phyloP scores from a whole-genome alignment of 441 rosid genomes.

The Aleurites moluccanus region DNA sequence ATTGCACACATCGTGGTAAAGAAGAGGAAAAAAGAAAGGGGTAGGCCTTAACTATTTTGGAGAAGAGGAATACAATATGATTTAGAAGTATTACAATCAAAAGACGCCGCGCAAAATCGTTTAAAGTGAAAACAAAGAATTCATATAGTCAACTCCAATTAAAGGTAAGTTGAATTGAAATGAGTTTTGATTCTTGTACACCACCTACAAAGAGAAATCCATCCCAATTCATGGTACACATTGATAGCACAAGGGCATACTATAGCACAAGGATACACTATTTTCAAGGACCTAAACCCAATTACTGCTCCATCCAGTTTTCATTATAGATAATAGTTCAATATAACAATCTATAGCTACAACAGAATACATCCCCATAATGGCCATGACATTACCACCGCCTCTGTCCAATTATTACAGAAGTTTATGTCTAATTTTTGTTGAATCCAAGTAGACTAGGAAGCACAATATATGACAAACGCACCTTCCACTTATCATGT shows the following conservation, averaged over 20 bases:
- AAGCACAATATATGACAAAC: background rate
- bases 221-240: background rate
- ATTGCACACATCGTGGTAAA: too few relatives aligned
- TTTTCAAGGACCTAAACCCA: background rate
- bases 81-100: too few relatives aligned
- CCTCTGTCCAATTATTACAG: background rate
- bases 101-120: too few relatives aligned
- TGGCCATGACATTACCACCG: background rate
- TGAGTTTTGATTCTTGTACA: background rate
- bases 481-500: background rate
- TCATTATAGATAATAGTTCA: background rate
- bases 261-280: too few relatives aligned
- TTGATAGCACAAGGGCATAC: background rate
- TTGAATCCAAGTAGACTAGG: background rate
- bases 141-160: too few relatives aligned
- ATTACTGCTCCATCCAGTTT: background rate
- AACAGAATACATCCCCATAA: background rate
- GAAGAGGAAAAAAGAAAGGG: too few relatives aligned
- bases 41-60: too few relatives aligned
- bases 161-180: too few relatives aligned
- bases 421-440: background rate
- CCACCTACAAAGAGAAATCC: background rate
- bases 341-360: background rate
- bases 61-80: too few relatives aligned
- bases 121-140: too few relatives aligned